Percentiles rank a stretch among this genome's conserved stretches.
These are phyloP conservation scores for Trametes meyenii DNA, from an alignment of 768 basidiomycete species.

Conservation along the genomic window DNA sequence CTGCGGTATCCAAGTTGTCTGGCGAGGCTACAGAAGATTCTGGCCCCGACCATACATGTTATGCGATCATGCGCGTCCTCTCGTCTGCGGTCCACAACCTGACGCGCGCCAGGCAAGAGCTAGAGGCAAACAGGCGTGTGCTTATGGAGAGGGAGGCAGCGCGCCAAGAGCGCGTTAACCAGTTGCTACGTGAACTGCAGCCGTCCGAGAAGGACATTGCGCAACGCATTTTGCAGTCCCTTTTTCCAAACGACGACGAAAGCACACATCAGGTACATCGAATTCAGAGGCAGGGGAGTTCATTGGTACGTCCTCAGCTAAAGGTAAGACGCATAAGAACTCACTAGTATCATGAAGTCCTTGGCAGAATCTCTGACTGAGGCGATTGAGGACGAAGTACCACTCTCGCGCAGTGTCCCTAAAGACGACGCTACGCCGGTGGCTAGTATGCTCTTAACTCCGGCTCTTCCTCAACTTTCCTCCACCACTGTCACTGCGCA, in stretches of 20 bases:
- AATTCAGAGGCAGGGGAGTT: conserved; percentile 54
- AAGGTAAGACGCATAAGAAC: not conserved
- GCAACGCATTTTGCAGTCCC: conserved; percentile 62
- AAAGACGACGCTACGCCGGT: conserved; percentile 30
- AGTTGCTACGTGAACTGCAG: conserved; percentile 57
- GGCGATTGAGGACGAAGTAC: conserved; percentile 53
- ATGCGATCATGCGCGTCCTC: conserved; percentile 66
- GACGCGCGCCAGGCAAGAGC: conserved; percentile 56
- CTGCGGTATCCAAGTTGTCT: conserved; percentile 55
- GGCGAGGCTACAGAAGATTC: conserved; percentile 50
- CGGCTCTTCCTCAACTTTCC: conserved; percentile 8
- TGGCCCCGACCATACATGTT: conserved; percentile 57
- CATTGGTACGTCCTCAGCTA: conserved; percentile 47
- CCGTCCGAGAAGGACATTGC: conserved; percentile 70
- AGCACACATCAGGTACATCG: conserved; percentile 45
- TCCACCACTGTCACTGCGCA: conserved; percentile 11
- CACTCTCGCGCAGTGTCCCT: conserved; percentile 33
- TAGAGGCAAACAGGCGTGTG: conserved; percentile 59
- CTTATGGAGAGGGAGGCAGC: conserved; percentile 64
- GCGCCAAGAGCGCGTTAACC: conserved; percentile 53
- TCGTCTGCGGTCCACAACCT: conserved; percentile 68
- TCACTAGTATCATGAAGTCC: conserved; percentile 36
- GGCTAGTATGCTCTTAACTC: conserved; percentile 6
- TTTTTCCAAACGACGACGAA: conserved; percentile 57
- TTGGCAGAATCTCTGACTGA: conserved; percentile 50